These are phyloP conservation scores for Solanum gracilifrons DNA, from an alignment of 257 asterid genomes.

Conservation along the genomic window DNA sequence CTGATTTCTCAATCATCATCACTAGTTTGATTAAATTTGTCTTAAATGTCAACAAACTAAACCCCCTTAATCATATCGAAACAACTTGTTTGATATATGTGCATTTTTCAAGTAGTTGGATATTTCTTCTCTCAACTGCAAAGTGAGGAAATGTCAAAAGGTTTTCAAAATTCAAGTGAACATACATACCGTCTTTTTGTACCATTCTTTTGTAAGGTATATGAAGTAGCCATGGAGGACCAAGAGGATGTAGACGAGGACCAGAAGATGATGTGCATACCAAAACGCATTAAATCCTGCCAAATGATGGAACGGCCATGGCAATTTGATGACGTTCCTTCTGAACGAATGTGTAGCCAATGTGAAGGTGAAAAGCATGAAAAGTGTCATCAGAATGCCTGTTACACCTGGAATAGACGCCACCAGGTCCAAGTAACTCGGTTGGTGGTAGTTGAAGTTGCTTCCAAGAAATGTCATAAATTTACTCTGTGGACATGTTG, in stretches of 20 bases:
- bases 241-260: constrained; percentile 54
- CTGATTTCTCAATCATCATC: neutral
- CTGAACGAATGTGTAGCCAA: constrained; percentile 67
- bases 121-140: neutral
- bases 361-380: constrained; percentile 57
- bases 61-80: neutral
- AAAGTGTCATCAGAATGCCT: constrained; percentile 42
- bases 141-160: neutral
- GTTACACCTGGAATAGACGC: constrained; percentile 37
- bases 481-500: constrained; percentile 39
- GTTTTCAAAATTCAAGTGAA: neutral
- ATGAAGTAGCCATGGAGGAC: constrained; percentile 69
- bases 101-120: neutral
- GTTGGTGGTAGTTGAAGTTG: constrained; percentile 39
- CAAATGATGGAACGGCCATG: constrained; percentile 46
- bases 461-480: constrained; percentile 40
- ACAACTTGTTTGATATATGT: neutral
- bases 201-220: constrained; percentile 55
- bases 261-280: constrained; percentile 87
- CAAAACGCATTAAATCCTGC: constrained; percentile 89
- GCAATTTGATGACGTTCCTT: constrained; percentile 59
- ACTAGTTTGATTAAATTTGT: neutral
- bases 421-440: constrained; percentile 37
- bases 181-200: constrained; percentile 56
- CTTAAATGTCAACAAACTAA: neutral